Evolutionary conservation across 305 asterid species (phyloP), one percentile per base, ranked within the genome.

Genomic region (Solanum hybrid): DNA sequence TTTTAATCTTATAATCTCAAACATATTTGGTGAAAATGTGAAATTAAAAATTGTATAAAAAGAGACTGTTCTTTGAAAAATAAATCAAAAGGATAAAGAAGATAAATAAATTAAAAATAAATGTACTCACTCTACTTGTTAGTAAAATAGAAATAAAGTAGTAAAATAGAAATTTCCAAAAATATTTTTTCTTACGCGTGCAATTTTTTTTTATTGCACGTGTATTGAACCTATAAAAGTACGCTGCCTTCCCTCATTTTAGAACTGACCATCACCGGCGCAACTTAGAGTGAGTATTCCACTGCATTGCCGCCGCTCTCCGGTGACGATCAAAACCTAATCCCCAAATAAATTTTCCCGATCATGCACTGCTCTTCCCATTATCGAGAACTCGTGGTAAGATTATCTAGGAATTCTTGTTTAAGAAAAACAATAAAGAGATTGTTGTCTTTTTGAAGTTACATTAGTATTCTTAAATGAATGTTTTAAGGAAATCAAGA

Each of bases 11-110:
- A 2, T 51, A 0, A 15, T 51, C 1, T 15, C 0, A 51, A 51
- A 51, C 0, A 51, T 51, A 15, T 51, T 0, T 2, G 0, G 9
- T 15, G 22, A 45, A 45, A 45, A 12, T 0, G 17, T 45, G 8
- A 51, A 51, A 51, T 14, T 15, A 6, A 6, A 15, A 51, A 51
- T 6, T 51, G n/a, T 14, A 6, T 0, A 2, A 51, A 51, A 51
- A 51, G 66, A 15, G n/a, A 51, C 0, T 51, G 6, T 51, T 51
- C n/a, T 15, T 51, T 51, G 6, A 51, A 51, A 51, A 15, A 13
- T 13, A 14, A 51, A 51, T 51, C 22, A 45, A 45, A 45, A 45
- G 64, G 56, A 42, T 12, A 42, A 42, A 42, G 17, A 42, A 42
- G 56, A 42, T 10, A 38, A 38, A 38, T 42, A 42, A 4, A 42